These are phyloP conservation scores for Backusella sp. DNA, from an alignment of 192 early-diverging fungal genomes.

Conservation along the genomic window DNA sequence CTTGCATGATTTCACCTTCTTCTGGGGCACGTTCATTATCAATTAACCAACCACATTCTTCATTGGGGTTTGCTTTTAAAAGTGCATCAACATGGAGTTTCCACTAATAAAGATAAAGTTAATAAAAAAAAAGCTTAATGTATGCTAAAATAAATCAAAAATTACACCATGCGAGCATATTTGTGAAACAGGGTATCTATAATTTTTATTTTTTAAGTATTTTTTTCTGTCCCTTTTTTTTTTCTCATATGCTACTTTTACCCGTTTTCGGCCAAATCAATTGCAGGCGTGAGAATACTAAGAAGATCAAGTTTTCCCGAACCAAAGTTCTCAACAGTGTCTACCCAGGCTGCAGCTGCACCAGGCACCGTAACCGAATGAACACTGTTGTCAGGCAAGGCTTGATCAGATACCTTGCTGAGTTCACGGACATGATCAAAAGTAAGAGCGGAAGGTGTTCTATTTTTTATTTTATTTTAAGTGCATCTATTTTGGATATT, in stretches of 20 bases:
- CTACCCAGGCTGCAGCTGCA: conserved; percentile 74
- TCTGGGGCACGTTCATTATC: conserved; percentile 51
- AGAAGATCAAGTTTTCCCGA: conserved; percentile 52
- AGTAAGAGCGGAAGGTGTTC: conserved; percentile 54
- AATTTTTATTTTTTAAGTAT: background rate
- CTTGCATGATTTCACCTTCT: conserved; percentile 61
- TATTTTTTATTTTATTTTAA: conserved; percentile 25
- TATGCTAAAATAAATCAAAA: background rate
- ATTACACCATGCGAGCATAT: conserved; percentile 31
- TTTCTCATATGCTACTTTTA: conserved; percentile 31
- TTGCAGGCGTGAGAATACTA: conserved; percentile 66
- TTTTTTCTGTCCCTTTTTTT: background rate
- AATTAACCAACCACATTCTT: conserved; percentile 45
- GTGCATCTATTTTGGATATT: background rate
- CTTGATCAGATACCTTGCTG: conserved; percentile 24
- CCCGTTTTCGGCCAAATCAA: conserved; percentile 67
- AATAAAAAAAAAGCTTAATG: background rate
- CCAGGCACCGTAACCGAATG: conserved; percentile 70
- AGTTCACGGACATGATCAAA: conserved; percentile 42
- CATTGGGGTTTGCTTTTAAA: conserved; percentile 38
- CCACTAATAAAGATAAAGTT: conserved; percentile 38
- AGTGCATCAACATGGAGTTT: conserved; percentile 12
- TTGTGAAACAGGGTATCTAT: conserved; percentile 26
- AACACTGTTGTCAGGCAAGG: conserved; percentile 41
- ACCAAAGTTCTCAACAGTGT: conserved; percentile 63